Conservation (phyloP, 768 basidiomycete genomes). For the Sarcodon sp. region DNA sequence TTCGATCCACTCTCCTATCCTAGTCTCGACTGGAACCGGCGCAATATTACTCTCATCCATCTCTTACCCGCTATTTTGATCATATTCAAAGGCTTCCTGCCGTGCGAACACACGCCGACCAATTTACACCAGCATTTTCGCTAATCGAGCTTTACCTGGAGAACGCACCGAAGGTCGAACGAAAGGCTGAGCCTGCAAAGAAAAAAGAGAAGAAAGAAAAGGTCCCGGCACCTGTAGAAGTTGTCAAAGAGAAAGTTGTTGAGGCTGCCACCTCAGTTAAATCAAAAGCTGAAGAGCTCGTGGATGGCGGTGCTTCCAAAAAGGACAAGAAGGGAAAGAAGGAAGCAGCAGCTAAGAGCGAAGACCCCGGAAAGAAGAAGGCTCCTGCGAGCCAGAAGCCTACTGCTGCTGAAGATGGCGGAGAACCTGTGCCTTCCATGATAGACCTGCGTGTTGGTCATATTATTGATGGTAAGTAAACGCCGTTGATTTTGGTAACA, state of each 20-base stretch:
- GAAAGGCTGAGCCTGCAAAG: constrained; percentile 60
- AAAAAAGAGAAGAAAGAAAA: constrained; percentile 57
- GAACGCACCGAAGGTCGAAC: constrained; percentile 59
- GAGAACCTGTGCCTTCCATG: constrained; percentile 91
- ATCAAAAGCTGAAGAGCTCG: constrained; percentile 1
- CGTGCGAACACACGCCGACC: constrained; percentile 44
- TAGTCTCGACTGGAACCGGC: constrained; percentile 59
- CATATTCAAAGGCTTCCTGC: constrained; percentile 70
- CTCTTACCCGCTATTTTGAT: constrained; percentile 89
- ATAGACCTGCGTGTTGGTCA: constrained; percentile 91
- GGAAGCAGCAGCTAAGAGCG: constrained; percentile 7
- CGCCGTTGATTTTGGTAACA: background rate
- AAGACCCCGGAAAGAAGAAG: constrained; percentile 22
- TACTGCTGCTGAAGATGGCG: constrained; percentile 43
- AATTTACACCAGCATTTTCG: constrained; percentile 38
- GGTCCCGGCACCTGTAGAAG: background rate
- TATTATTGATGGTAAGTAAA: constrained; percentile 70
- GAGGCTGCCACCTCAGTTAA: constrained; percentile 12
- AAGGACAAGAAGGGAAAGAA: constrained; percentile 37
- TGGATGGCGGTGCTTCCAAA: constrained; percentile 21
- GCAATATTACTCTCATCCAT: constrained; percentile 71
- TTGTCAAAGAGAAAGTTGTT: constrained; percentile 7
- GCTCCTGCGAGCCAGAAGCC: constrained; percentile 14
- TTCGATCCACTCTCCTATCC: background rate
- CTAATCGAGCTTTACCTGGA: constrained; percentile 60